These are phyloP conservation scores for Aspergillus vadensis DNA, from an alignment of 2,329 filamentous ascomycete species.

Conservation along the genomic window DNA sequence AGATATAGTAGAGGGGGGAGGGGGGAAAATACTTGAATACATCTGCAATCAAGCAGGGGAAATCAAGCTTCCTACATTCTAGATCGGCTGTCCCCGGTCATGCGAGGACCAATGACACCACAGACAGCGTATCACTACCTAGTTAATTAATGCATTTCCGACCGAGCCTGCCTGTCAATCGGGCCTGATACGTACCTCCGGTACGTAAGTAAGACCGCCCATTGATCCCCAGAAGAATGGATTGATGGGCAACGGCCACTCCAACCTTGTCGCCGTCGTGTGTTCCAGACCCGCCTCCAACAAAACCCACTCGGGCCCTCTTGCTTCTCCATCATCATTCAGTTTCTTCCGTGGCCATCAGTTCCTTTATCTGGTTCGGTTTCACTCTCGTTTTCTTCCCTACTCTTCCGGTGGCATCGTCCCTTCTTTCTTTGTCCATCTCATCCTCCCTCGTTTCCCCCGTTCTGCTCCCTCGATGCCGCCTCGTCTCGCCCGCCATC, in stretches of 20 bases:
- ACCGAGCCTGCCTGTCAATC: background rate
- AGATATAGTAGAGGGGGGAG: background rate
- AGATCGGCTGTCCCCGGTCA: background rate
- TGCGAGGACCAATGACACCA: background rate
- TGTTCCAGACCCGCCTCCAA: slow-evolving; percentile 19
- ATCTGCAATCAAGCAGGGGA: background rate
- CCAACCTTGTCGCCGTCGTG: slow-evolving; percentile 1
- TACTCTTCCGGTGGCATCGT: background rate
- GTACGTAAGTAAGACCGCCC: background rate
- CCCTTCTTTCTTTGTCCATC: slow-evolving; percentile 7
- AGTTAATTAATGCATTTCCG: background rate
- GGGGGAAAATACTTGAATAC: background rate
- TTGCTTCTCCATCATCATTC: slow-evolving; percentile 4
- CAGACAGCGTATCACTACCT: background rate
- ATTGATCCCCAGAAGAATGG: background rate
- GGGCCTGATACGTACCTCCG: background rate
- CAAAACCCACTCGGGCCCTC: slow-evolving; percentile 1
- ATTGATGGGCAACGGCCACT: background rate
- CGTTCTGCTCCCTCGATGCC: slow-evolving; percentile 20
- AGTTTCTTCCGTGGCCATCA: slow-evolving; percentile 1
- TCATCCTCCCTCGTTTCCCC: slow-evolving; percentile 12
- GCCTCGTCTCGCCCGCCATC: slow-evolving; percentile 18
- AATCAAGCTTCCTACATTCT: background rate
- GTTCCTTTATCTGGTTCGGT: background rate
- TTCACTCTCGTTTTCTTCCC: background rate